Base-by-base conservation (phyloP, 768 basidiomycete species). In the Inosperma sp. region DNA sequence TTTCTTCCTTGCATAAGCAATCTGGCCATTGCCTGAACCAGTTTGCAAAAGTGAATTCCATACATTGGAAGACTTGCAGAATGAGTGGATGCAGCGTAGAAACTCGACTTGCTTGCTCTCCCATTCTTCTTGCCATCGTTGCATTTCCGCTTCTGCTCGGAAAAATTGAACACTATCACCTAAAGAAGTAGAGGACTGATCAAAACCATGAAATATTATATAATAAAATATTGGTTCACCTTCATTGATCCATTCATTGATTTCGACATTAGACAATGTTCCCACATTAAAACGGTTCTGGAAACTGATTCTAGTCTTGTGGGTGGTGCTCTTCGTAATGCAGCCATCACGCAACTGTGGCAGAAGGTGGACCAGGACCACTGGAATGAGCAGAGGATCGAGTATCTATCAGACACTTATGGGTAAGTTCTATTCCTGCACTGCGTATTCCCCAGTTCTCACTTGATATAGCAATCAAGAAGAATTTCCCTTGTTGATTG, bases 151-250 rank as follows among this genome's bases (percentile, higher is more conserved):
- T 33, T 62, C 59, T 4, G 62, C 63, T 5, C 61, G 54, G 47
- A 65, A 66, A 60, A 60, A 66, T 30, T 63, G 62, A 2, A 66
- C 65, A 9, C 59, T 52, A 40, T 65, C 58, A 3, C 59, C 62
- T 65, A n/a, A n/a, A 19, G 23, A n/a, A 22, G 19, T 8, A 4
- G 44, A 6, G 7, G 16, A 36, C 17, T 13, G 12, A 5, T 13
- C 5, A 25, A n/a, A n/a, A n/a, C n/a, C n/a, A 42, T n/a, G 2
- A 8, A 26, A 26, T 16, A 2, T 9, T 23, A n/a, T 16, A 12
- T 7, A 19, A 13, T 21, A 39, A 14, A 25, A 25, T 14, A 39
- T 16, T 17, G 33, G 25, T 10, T 3, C 16, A 49, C 47, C 47
- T 37, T 48, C 47, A 13, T 48, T 34, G 36, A 48, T 26, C 34